phyloP scores from a whole-genome alignment of 2,329 filamentous ascomycete species.

The Venturia carpophila region DNA sequence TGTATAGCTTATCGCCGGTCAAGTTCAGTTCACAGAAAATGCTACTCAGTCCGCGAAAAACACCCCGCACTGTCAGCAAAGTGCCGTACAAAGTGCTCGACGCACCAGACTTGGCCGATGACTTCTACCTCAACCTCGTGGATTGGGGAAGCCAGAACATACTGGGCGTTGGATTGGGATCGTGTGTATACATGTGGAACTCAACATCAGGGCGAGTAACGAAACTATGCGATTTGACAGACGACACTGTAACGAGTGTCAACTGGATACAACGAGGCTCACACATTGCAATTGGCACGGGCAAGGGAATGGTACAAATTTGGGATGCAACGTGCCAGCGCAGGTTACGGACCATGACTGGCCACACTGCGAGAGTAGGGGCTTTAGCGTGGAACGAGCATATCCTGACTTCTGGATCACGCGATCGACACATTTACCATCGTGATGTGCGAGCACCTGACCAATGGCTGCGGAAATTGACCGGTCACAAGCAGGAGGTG shows the following conservation, averaged over 20 bases:
- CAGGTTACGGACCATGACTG: constrained; percentile 88
- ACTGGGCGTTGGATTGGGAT: constrained; percentile 83
- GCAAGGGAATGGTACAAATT: constrained; percentile 90
- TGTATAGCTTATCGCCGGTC: constrained; percentile 93
- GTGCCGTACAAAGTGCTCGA: constrained; percentile 97
- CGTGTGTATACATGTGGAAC: constrained; percentile 98
- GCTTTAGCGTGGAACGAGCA: constrained; percentile 97
- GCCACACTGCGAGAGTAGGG: constrained; percentile 86
- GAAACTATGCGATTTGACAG: constrained; percentile 84
- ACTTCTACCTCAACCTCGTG: constrained; percentile 95
- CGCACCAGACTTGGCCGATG: constrained; percentile 89
- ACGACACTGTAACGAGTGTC: constrained; percentile 92
- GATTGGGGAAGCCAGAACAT: constrained; percentile 97
- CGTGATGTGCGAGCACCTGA: constrained; percentile 89
- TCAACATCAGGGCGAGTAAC: constrained; percentile 84
- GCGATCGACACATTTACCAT: constrained; percentile 89
- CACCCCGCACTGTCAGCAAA: constrained; percentile 84
- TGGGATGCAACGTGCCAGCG: constrained; percentile 90
- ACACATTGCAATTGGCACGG: constrained; percentile 89
- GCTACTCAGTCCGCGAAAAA: constrained; percentile 80
- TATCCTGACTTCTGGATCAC: constrained; percentile 88
- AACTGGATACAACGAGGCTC: constrained; percentile 98
- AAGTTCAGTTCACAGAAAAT: constrained; percentile 89
- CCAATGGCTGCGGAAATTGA: constrained; percentile 78
- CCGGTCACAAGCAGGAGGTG: constrained; percentile 96